A percentile compares a stretch with the other conserved stretches of the same genome.
Conservation (phyloP, 192 early-diverging fungal genomes). For the Umbelopsis sp. region DNA sequence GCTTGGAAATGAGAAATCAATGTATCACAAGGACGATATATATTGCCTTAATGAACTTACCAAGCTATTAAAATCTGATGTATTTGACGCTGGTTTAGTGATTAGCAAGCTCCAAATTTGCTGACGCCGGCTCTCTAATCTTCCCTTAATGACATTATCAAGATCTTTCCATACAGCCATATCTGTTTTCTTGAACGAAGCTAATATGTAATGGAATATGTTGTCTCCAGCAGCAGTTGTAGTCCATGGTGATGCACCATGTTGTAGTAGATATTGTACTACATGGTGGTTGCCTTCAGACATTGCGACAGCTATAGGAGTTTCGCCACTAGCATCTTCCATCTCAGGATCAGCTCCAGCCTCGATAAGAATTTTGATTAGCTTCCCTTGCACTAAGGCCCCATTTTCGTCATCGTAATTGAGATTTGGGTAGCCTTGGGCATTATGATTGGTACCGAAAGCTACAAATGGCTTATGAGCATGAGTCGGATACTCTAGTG, state of each 20-base stretch:
- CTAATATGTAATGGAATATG: slow-evolving; percentile 38
- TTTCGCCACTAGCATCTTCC: slow-evolving; percentile 25
- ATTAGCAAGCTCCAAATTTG: slow-evolving; percentile 20
- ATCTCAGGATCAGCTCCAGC: slow-evolving; percentile 27
- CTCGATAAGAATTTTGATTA: slow-evolving; percentile 20
- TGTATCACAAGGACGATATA: too few species aligned
- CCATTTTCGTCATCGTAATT: slow-evolving; percentile 21
- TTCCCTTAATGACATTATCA: slow-evolving; percentile 4
- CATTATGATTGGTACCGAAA: neutral
- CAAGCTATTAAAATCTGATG: neutral
- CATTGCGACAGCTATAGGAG: slow-evolving; percentile 35
- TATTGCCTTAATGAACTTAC: neutral
- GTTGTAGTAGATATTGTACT: slow-evolving; percentile 26
- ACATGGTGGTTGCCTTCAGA: slow-evolving; percentile 20
- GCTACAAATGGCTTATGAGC: neutral
- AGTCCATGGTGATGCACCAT: slow-evolving; percentile 24
- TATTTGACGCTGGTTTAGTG: neutral
- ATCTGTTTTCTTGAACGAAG: slow-evolving; percentile 10
- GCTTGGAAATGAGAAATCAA: too few species aligned
- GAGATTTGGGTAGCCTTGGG: neutral
- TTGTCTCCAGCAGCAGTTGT: slow-evolving; percentile 25
- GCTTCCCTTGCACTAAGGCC: slow-evolving; percentile 6
- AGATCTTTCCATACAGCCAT: neutral
- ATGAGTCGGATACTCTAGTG: neutral
- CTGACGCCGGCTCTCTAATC: neutral